These are phyloP conservation scores for Suillus alpinus DNA, from an alignment of 768 basidiomycete species.

Conservation along the genomic window DNA sequence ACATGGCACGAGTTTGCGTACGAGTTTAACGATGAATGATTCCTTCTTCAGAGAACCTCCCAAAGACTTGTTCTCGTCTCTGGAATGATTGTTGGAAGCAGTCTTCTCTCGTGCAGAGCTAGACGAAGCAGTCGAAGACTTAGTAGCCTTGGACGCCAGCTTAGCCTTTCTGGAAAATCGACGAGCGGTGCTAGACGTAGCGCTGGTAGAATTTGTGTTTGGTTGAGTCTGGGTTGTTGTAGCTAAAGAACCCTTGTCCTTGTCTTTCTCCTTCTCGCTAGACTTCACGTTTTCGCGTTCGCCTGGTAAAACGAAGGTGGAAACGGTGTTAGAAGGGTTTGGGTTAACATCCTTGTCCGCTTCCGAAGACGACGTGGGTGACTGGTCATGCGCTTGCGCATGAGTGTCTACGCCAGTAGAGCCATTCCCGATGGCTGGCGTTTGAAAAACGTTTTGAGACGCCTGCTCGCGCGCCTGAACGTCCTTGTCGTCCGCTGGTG, in stretches of 20 bases:
- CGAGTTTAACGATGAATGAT: conserved; percentile 57
- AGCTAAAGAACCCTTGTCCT: conserved; percentile 45
- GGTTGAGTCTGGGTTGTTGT: conserved; percentile 43
- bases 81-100: conserved; percentile 33
- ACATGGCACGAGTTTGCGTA: conserved; percentile 66
- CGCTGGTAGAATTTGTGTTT: conserved; percentile 28
- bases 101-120: conserved; percentile 23
- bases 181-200: conserved; percentile 20
- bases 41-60: conserved; percentile 39
- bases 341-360: conserved; percentile 36
- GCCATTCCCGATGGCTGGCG: conserved; percentile 27
- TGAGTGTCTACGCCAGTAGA: conserved; percentile 15
- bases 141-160: conserved; percentile 12
- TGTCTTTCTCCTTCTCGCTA: conserved; percentile 33
- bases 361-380: conserved; percentile 31
- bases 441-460: conserved; percentile 15
- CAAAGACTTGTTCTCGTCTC: conserved; percentile 32
- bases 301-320: conserved; percentile 31
- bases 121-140: conserved; percentile 14
- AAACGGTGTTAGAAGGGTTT: conserved; percentile 33
- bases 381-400: conserved; percentile 28
- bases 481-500: conserved; percentile 14
- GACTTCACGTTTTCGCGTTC: conserved; percentile 30
- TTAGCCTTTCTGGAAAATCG: conserved; percentile 31
- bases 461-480: conserved; percentile 21